Conservation (phyloP, 305 asterid species). For the Fraxinus velutina region DNA sequence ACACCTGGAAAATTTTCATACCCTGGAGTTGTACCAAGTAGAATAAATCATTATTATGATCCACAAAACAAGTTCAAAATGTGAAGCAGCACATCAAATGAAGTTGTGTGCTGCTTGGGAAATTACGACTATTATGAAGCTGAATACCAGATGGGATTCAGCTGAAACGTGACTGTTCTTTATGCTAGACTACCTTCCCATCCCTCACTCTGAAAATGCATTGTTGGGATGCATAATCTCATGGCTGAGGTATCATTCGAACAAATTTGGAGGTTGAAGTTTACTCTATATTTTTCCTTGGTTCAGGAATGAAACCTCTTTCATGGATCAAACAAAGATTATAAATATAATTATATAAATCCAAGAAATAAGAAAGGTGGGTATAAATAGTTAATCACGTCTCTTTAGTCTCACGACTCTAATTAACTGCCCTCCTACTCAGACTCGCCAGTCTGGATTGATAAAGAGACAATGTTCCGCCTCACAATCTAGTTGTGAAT, state of each 20-base stretch:
- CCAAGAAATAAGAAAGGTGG: background rate
- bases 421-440: background rate
- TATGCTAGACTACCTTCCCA: background rate
- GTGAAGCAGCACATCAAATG: background rate
- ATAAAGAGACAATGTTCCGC: background rate
- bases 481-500: background rate
- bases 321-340: background rate
- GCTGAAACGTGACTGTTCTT: background rate
- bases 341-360: background rate
- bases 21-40: slow-evolving; percentile 19
- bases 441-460: background rate
- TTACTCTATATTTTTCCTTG: background rate
- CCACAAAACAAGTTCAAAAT: background rate
- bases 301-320: background rate
- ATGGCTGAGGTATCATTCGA: background rate
- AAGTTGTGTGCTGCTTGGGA: background rate
- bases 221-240: background rate
- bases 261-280: background rate
- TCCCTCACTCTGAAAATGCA: background rate
- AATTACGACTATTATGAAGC: background rate
- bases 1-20: slow-evolving; percentile 18
- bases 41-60: slow-evolving; percentile 9
- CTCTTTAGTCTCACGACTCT: background rate
- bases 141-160: background rate
- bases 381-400: background rate